Base-by-base conservation (phyloP, 129 eudicot species). In the Artemisia tridentata region DNA sequence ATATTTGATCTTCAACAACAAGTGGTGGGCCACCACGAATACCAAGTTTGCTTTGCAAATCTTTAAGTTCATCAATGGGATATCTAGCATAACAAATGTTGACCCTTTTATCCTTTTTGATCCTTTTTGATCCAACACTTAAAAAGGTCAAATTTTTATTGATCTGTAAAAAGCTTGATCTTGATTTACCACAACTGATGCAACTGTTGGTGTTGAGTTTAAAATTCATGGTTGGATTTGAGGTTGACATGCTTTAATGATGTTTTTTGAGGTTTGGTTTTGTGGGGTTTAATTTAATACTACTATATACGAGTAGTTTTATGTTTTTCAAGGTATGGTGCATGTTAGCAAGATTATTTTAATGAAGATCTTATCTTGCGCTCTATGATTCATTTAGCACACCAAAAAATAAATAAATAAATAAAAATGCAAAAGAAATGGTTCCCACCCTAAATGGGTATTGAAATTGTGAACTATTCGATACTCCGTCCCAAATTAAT, bases 71-170 rank as follows among this genome's bases (percentile, higher is more conserved):
- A 41, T 92, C 96, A 69, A 70, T 77, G 25, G 88, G 88, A 68
- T 69, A 89, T 51, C 96, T 79, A 29, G 90, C 88, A 62, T 66
- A 86, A 56, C 98, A 85, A 82, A 87, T 71, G 27, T 78, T 23
- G 25, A 23, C 25, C 25, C 25, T 23, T 23, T 20, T 80, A 53
- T 75, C 65, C 49, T 72, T 86, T 54, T 59, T 81, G n/a, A 54
- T 51, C 61, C 70, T 74, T 53, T 50, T 77, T 67, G 58, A 82
- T 17, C 82, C 76, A 59, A 78, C 47, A 7, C 60, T 53, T 34
- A 83, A 34, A 43, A 53, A 60, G 18, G 80, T 67, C 55, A 52
- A 74, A 13, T 71, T 80, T 62, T 63, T 84, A 74, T 64, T 77
- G 65, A 81, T 65, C 63, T 63, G 80, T 48, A 83, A 69, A 54